A percentile compares a stretch with the other conserved stretches of the same genome.
phyloP scores from a whole-genome alignment of 495 filamentous ascomycete genomes.

The Cladorrhinum samala region DNA sequence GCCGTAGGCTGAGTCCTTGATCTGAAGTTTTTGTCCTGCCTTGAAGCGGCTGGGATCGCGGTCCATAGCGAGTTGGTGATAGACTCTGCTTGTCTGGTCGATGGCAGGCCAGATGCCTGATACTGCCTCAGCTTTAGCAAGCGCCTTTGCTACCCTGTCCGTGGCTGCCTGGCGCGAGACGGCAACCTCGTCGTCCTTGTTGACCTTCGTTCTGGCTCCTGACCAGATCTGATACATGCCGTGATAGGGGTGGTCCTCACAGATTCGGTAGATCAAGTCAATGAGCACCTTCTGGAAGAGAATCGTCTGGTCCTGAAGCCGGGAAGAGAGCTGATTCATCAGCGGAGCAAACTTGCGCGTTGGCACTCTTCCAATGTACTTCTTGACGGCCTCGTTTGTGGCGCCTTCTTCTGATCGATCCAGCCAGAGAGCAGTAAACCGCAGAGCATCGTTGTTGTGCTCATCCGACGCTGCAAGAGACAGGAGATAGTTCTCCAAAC shows the following conservation, averaged over 20 bases:
- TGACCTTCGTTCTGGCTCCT: constrained; percentile 57
- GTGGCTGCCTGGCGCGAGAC: constrained; percentile 68
- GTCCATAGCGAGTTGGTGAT: constrained; percentile 66
- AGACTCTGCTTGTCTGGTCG: constrained; percentile 64
- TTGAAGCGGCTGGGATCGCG: constrained; percentile 54
- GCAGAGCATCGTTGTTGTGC: constrained; percentile 80
- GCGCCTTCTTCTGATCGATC: constrained; percentile 65
- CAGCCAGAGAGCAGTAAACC: constrained; percentile 94
- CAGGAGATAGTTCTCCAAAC: constrained; percentile 91
- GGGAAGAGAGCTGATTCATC: constrained; percentile 94
- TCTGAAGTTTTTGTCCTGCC: constrained; percentile 54
- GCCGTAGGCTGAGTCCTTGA: constrained; percentile 55
- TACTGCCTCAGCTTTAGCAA: constrained; percentile 43
- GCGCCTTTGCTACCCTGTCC: constrained; percentile 51
- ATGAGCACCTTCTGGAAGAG: constrained; percentile 70
- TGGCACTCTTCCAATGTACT: constrained; percentile 64
- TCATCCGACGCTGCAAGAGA: constrained; percentile 76
- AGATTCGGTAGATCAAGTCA: constrained; percentile 69
- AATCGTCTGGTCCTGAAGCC: constrained; percentile 62
- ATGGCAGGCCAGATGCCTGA: constrained; percentile 58
- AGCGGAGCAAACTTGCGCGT: constrained; percentile 86
- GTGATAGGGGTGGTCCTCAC: constrained; percentile 88
- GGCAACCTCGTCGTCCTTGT: constrained; percentile 64
- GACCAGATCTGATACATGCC: constrained; percentile 94
- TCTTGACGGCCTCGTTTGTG: constrained; percentile 69